A percentile compares a stretch with the other conserved stretches of the same genome.
Evolutionary conservation across 2,329 filamentous ascomycete genomes (phyloP).

Genomic region (Fusarium coffeatum): DNA sequence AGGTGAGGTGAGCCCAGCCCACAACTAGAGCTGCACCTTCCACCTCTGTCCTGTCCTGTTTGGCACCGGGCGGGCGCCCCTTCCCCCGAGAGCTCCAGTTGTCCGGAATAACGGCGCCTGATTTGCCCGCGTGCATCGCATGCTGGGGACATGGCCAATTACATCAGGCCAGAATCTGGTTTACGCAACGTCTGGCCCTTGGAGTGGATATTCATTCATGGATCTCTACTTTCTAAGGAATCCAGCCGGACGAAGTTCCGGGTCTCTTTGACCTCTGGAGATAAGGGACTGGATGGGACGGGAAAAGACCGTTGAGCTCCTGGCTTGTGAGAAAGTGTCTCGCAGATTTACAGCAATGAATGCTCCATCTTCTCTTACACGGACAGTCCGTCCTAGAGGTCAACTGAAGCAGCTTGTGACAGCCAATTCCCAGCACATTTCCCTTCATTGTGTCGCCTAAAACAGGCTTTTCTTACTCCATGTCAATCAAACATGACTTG

Average conservation of each 20-base stretch:
- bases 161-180: conserved; percentile 47
- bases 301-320: conserved; percentile 5
- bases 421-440: neutral
- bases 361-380: conserved; percentile 18
- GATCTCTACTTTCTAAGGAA: neutral
- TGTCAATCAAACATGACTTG: conserved; percentile 17
- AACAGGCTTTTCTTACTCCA: conserved; percentile 21
- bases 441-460: neutral
- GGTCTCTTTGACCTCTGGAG: conserved; percentile 9
- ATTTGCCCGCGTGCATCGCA: conserved; percentile 44
- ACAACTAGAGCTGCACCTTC: conserved; percentile 21
- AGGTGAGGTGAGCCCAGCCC: conserved; percentile 42
- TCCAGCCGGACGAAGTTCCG: conserved; percentile 7
- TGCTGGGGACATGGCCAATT: conserved; percentile 38
- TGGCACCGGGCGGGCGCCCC: conserved; percentile 33
- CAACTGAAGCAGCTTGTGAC: conserved; percentile 10
- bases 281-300: conserved; percentile 19
- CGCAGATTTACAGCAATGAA: conserved; percentile 8
- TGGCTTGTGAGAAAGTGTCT: neutral
- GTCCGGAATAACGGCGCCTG: conserved; percentile 43
- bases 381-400: neutral
- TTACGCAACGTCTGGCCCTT: conserved; percentile 39
- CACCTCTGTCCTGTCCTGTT: conserved; percentile 24
- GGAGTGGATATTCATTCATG: conserved; percentile 15
- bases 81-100: conserved; percentile 47